Conservation (phyloP, 2,329 filamentous ascomycete genomes). For the Boeremia lycopersici region DNA sequence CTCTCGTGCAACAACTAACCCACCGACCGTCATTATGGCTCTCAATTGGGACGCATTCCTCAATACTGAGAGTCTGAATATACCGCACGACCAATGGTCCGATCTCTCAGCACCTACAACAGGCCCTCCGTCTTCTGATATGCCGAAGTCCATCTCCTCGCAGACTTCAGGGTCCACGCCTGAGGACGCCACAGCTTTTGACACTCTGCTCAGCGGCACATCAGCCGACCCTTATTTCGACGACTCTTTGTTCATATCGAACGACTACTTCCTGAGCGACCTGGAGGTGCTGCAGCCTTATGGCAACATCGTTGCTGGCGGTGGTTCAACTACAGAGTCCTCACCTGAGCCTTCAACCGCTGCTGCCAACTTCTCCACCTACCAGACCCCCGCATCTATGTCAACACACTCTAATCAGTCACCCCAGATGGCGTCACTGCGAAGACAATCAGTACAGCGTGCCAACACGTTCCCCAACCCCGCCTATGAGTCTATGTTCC, state of each 20-base stretch:
- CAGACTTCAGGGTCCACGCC: constrained; percentile 41
- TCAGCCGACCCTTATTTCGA: constrained; percentile 45
- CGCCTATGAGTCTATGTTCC: constrained; percentile 45
- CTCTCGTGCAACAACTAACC: constrained; percentile 35
- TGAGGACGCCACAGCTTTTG: constrained; percentile 41
- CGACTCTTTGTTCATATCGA: constrained; percentile 45
- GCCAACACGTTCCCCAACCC: constrained; percentile 44
- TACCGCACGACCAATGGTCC: constrained; percentile 48
- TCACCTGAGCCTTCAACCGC: constrained; percentile 44
- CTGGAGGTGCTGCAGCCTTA: constrained; percentile 47
- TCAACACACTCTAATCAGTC: constrained; percentile 29
- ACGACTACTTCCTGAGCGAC: constrained; percentile 50
- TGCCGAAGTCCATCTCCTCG: constrained; percentile 44
- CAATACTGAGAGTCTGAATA: constrained; percentile 44
- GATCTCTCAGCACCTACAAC: constrained; percentile 39
- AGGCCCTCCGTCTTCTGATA: constrained; percentile 37
- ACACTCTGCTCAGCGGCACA: constrained; percentile 36
- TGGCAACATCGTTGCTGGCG: constrained; percentile 38
- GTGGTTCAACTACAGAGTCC: constrained; percentile 45
- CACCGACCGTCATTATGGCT: constrained; percentile 42
- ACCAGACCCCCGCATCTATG: constrained; percentile 33
- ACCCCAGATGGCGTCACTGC: constrained; percentile 33
- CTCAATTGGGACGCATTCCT: constrained; percentile 50
- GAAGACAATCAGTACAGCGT: constrained; percentile 32
- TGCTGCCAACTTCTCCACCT: constrained; percentile 24